Evolutionary conservation across 2,329 filamentous ascomycete genomes (phyloP), one percentile per base, ranked within the genome.

Genomic region (Penicillium sp.): DNA sequence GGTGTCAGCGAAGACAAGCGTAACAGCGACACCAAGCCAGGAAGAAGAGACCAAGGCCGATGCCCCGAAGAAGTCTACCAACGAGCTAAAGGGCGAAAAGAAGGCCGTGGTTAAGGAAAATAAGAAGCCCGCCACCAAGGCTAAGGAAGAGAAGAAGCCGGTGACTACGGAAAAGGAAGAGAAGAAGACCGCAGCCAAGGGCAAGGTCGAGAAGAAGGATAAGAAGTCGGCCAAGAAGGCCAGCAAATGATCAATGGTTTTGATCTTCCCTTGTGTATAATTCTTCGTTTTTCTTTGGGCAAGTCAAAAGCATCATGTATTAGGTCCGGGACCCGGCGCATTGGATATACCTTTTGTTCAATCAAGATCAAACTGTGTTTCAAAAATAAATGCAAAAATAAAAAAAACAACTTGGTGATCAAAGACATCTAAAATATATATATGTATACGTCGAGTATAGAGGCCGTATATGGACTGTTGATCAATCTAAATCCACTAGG

Each of bases 171-270:
- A 53, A 43, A 50, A 55, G 49, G 57, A 53, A 45, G 53, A 56
- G 53, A 64, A 61, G 53, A 61, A 61, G 51, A 47, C 53, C 44
- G 51, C 30, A 41, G 50, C 60, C 38, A 59, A 59, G 53, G 61
- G 61, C 57, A 61, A 64, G 26, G 52, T 45, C n/a, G 54, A 61
- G 30, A 63, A 63, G 56, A 68, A 68, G 55, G 66, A 62, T 35
- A 64, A 66, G 59, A 57, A 64, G 47, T 47, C 55, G 53, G 52
- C 56, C 38, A 71, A 70, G 61, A 68, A 70, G 59, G 55, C 61
- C 7, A 59, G 48, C 55, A 72, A 72, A 68, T 71, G 63, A 64
- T 61, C 49, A 48, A 46, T 31, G 35, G n/a, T 40, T 28, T 26
- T 51, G 53, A 55, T 56, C 49, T 46, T 55, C 40, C 33, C 26